Evolutionary conservation across 495 filamentous ascomycete genomes (phyloP).

Genomic region (Penicillium canescens): DNA sequence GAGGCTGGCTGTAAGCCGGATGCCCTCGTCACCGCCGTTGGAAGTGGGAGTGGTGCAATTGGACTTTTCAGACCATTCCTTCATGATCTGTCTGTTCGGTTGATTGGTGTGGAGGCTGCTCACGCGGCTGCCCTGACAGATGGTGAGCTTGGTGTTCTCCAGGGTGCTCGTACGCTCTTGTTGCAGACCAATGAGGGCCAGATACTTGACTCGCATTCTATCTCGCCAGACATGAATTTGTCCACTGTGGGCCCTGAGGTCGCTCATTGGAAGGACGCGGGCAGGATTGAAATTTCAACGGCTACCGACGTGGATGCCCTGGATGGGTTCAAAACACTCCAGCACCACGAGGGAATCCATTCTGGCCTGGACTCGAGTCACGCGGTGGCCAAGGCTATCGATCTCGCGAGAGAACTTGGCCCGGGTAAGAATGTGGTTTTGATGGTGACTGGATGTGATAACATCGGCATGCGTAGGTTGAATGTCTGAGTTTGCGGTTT

Average conservation of each 20-base stretch:
- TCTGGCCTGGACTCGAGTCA: constrained; percentile 34
- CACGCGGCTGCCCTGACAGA: constrained; percentile 26
- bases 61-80: constrained; percentile 35
- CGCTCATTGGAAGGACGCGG: constrained; percentile 33
- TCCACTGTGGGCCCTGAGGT: constrained; percentile 35
- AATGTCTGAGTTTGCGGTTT: constrained; percentile 8
- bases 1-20: constrained; percentile 23
- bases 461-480: constrained; percentile 12
- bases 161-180: constrained; percentile 32
- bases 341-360: constrained; percentile 31
- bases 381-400: constrained; percentile 27
- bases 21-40: constrained; percentile 31
- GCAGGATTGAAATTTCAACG: constrained; percentile 29
- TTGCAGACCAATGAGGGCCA: constrained; percentile 35
- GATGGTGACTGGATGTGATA: constrained; percentile 34
- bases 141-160: constrained; percentile 32
- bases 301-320: constrained; percentile 35
- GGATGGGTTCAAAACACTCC: constrained; percentile 30
- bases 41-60: constrained; percentile 28
- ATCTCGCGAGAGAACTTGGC: constrained; percentile 30
- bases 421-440: constrained; percentile 34
- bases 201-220: constrained; percentile 31
- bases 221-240: constrained; percentile 36
- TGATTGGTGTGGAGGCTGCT: constrained; percentile 30
- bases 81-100: constrained; percentile 11